A percentile compares a stretch with the other conserved stretches of the same genome.
Evolutionary conservation across 164 flowering plant species (phyloP).

Genomic region (Sextonia rubra): DNA sequence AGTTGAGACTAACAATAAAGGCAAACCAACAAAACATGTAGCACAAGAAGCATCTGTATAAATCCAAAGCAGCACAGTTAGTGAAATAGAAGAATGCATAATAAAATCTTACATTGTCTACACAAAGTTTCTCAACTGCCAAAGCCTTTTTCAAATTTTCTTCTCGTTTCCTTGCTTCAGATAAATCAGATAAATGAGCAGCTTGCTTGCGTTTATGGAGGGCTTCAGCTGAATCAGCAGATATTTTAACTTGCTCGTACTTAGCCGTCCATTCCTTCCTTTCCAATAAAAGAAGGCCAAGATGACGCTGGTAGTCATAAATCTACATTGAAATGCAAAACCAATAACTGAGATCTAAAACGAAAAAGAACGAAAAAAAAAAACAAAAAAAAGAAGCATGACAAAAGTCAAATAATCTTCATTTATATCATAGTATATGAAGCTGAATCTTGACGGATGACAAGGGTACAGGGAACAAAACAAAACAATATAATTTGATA

Average conservation of each 20-base stretch:
- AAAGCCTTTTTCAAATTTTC: constrained; percentile 68
- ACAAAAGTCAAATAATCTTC: neutral
- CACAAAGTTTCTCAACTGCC: constrained; percentile 80
- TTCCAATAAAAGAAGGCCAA: constrained; percentile 94
- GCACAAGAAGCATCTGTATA: neutral
- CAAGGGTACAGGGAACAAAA: neutral
- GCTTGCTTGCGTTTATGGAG: constrained; percentile 52
- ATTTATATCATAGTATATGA: neutral
- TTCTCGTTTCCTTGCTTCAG: constrained; percentile 78
- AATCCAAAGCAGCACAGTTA: no score
- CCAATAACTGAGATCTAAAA: neutral
- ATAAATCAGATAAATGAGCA: constrained; percentile 50
- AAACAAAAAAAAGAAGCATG: neutral
- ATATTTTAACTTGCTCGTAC: constrained; percentile 56
- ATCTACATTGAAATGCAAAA: constrained; percentile 33
- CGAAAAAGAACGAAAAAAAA: no score
- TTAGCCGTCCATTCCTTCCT: constrained; percentile 70
- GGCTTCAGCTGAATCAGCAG: constrained; percentile 52
- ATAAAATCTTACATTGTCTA: constrained; percentile 57
- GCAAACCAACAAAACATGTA: neutral
- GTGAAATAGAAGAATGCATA: neutral
- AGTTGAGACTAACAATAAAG: neutral
- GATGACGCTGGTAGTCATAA: constrained; percentile 76
- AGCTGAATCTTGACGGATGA: neutral
- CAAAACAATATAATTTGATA: neutral